These are phyloP conservation scores for Solanum aculeatissimum DNA, from an alignment of 305 asterid genomes.

Conservation along the genomic window DNA sequence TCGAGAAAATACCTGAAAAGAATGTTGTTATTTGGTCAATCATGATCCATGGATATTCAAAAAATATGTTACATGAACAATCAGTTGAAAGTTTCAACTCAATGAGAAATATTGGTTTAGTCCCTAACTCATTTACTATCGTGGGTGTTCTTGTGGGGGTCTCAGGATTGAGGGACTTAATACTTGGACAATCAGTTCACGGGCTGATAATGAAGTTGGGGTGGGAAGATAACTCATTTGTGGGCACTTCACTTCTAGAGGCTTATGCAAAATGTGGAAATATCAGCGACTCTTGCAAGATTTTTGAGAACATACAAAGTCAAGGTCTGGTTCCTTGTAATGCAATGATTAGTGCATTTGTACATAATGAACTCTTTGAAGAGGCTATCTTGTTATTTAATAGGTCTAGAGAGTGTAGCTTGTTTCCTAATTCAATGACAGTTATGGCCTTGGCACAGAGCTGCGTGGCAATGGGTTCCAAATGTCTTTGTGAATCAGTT, in stretches of 20 bases:
- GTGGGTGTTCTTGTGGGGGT: conserved; percentile 9
- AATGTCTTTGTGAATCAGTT: conserved; percentile 5
- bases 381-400: conserved; percentile 4
- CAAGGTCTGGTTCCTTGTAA: conserved; percentile 6
- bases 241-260: conserved; percentile 7
- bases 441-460: neutral
- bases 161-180: neutral
- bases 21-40: conserved; percentile 9
- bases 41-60: conserved; percentile 11
- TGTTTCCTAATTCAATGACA: neutral
- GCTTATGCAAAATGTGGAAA: conserved; percentile 5
- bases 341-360: conserved; percentile 10
- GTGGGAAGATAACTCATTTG: conserved; percentile 4
- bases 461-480: neutral
- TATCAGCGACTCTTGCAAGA: neutral
- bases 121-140: conserved; percentile 4
- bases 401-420: neutral
- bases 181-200: conserved; percentile 1
- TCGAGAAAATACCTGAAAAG: conserved; percentile 6
- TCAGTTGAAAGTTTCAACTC: neutral
- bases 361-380: neutral
- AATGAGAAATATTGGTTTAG: conserved; percentile 1
- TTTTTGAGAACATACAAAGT: neutral
- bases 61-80: neutral
- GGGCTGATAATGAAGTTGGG: conserved; percentile 6